Percentiles rank a stretch among this genome's conserved stretches.
Evolutionary conservation across 345 rosid genomes (phyloP).

Genomic region (Aethionema arabicum): DNA sequence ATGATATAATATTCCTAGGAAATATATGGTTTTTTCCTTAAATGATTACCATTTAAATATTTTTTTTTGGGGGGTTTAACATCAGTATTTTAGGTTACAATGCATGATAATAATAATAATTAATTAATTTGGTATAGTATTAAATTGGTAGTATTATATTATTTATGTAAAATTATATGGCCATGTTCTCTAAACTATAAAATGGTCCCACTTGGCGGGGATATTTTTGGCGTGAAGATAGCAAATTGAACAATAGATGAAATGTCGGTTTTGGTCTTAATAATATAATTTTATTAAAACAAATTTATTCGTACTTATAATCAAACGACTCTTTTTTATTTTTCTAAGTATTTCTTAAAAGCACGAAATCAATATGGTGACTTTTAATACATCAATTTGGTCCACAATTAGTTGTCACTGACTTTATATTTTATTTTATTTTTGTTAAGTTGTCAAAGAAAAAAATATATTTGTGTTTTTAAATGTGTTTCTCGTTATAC

Average conservation of each 20-base stretch:
- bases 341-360: slow-evolving; percentile 21
- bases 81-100: background rate
- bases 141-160: too few species aligned
- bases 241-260: slow-evolving; percentile 12
- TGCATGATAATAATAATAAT: too few species aligned
- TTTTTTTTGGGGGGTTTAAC: background rate
- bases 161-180: background rate
- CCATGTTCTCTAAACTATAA: background rate
- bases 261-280: slow-evolving; percentile 13
- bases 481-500: too few species aligned
- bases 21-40: too few species aligned
- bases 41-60: background rate
- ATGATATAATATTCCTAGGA: too few species aligned
- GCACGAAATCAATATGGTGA: slow-evolving; percentile 10
- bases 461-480: background rate
- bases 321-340: background rate
- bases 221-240: slow-evolving; percentile 21
- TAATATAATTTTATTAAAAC: too few species aligned
- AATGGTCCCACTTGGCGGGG: slow-evolving; percentile 8
- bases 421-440: background rate
- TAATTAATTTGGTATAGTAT: too few species aligned
- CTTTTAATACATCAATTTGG: background rate
- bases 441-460: slow-evolving; percentile 5
- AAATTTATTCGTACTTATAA: too few species aligned
- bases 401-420: background rate